A percentile compares a stretch with the other conserved stretches of the same genome.
Conservation (phyloP, 2,329 filamentous ascomycete species). For the Phyllosticta citrichinensis region DNA sequence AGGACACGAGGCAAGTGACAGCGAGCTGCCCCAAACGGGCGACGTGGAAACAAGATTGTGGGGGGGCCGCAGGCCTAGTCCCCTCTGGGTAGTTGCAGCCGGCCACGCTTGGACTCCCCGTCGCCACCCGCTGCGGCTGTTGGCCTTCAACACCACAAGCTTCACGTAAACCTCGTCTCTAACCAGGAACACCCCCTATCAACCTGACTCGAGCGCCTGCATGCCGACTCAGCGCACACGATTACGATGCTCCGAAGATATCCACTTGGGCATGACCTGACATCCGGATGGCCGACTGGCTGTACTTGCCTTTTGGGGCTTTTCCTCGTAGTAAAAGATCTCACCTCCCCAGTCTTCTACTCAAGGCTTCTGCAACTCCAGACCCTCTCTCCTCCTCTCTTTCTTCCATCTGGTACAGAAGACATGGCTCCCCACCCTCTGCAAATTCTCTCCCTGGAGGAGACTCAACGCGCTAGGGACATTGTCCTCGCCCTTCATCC, state of each 20-base stretch:
- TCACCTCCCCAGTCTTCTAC: not conserved
- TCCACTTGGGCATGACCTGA: not conserved
- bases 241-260: not conserved
- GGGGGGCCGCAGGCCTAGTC: not conserved
- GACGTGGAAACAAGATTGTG: not conserved
- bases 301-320: not conserved
- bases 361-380: not conserved
- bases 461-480: slow-evolving; percentile 43
- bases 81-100: not conserved
- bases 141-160: not conserved
- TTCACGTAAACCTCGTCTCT: not conserved
- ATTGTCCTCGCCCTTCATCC: slow-evolving; percentile 36
- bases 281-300: not conserved
- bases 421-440: slow-evolving; percentile 40
- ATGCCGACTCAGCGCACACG: not conserved
- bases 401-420: not conserved
- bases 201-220: not conserved
- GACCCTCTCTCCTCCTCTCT: not conserved
- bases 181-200: not conserved
- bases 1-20: not conserved
- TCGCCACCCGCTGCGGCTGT: not conserved
- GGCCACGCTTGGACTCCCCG: not conserved
- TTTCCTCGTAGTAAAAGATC: not conserved
- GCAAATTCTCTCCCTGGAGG: slow-evolving; percentile 46
- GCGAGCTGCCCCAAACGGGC: not conserved